These are phyloP conservation scores for Lactuca saligna DNA, from an alignment of 129 eudicot species.

Conservation along the genomic window DNA sequence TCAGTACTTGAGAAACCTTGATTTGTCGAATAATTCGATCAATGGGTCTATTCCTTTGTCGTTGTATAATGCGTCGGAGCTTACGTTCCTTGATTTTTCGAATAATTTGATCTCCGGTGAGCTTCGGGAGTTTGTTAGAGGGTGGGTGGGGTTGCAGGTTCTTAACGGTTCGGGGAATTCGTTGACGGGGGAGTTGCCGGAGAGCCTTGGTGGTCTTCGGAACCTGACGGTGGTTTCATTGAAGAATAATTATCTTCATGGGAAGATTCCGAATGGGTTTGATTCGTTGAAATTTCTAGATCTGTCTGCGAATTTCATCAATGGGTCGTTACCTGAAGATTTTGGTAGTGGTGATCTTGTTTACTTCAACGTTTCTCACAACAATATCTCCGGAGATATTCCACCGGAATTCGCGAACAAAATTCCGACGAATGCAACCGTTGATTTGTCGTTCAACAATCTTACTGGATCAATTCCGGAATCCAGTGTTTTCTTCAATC, in stretches of 20 bases:
- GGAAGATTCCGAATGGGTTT: constrained; percentile 62
- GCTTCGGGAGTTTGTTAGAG: constrained; percentile 50
- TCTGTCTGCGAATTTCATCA: constrained; percentile 71
- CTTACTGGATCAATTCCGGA: constrained; percentile 77
- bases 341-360: constrained; percentile 54
- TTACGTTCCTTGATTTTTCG: constrained; percentile 59
- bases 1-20: constrained; percentile 44
- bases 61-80: constrained; percentile 43
- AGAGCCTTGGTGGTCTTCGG: constrained; percentile 31
- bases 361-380: constrained; percentile 66
- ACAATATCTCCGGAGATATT: constrained; percentile 70
- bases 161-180: constrained; percentile 69
- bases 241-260: constrained; percentile 61
- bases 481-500: constrained; percentile 49
- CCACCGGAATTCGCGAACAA: constrained; percentile 51
- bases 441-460: constrained; percentile 80
- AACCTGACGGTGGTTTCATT: constrained; percentile 58
- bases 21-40: constrained; percentile 76
- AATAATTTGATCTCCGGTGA: constrained; percentile 77
- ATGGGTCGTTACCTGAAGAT: constrained; percentile 62
- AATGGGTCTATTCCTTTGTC: constrained; percentile 77
- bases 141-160: constrained; percentile 38
- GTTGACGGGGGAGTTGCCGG: constrained; percentile 59
- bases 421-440: constrained; percentile 55
- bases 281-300: constrained; percentile 48